Evolutionary conservation across 108 stramenopile genomes (phyloP).

Genomic region (Cyclostephanos tholiformis): DNA sequence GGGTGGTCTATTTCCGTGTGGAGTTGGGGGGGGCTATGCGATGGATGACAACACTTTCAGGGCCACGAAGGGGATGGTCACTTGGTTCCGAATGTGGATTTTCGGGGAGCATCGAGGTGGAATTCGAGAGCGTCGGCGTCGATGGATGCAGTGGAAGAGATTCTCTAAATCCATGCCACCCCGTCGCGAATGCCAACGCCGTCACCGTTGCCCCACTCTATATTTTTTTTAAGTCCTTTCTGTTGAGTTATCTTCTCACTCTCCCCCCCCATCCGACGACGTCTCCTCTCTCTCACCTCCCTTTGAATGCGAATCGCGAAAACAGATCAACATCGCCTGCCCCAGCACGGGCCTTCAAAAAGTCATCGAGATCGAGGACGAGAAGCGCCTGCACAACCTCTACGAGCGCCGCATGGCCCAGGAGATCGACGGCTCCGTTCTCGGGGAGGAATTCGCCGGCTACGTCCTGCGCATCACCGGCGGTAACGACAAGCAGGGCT

Average conservation of each 20-base stretch:
- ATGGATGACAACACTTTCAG: neutral
- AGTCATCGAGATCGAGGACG: conserved; percentile 98
- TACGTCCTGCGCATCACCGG: conserved; percentile 98
- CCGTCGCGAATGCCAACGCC: neutral
- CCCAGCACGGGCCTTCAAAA: conserved; percentile 97
- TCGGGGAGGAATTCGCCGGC: conserved; percentile 99
- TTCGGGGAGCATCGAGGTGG: too few species aligned
- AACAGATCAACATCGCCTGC: conserved; percentile 62
- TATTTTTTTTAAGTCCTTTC: neutral
- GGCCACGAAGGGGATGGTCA: neutral
- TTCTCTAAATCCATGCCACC: neutral
- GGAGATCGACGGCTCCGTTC: conserved; percentile 93
- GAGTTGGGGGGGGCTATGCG: neutral
- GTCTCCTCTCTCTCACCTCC: too few species aligned
- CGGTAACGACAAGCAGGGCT: conserved; percentile 99
- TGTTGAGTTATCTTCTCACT: neutral
- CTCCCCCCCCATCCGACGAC: neutral
- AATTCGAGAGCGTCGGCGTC: neutral
- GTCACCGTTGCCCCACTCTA: neutral
- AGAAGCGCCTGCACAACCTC: conserved; percentile 96
- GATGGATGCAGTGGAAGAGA: neutral
- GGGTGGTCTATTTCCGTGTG: conserved; percentile 1
- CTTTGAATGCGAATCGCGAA: neutral
- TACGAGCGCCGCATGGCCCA: conserved; percentile 99
- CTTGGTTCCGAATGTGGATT: neutral